Percentiles rank a stretch among this genome's conserved stretches.
These are phyloP conservation scores for Torulaspora microellipsoides DNA, from an alignment of 805 yeast species.

Conservation along the genomic window DNA sequence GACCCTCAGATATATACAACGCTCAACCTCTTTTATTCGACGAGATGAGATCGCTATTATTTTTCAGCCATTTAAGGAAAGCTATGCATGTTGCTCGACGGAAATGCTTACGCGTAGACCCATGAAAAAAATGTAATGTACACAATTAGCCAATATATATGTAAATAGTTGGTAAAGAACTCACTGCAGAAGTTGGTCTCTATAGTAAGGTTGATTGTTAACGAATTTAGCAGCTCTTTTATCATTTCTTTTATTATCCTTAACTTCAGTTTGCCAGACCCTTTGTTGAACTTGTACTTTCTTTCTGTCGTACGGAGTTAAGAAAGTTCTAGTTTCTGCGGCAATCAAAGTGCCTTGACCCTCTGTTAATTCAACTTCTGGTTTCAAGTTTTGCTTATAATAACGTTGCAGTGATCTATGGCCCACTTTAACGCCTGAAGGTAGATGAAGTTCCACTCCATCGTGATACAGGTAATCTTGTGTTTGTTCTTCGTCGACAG, in stretches of 20 bases:
- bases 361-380: conserved; percentile 55
- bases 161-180: background rate
- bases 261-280: conserved; percentile 62
- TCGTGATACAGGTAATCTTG: conserved; percentile 46
- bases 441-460: conserved; percentile 72
- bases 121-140: no score
- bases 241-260: conserved; percentile 45
- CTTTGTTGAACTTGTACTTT: conserved; percentile 49
- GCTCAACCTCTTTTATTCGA: background rate
- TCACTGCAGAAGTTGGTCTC: conserved; percentile 66
- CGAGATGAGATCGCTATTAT: no score
- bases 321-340: conserved; percentile 62
- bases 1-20: background rate
- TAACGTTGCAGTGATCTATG: conserved; percentile 80
- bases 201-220: conserved; percentile 84
- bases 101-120: no score
- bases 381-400: conserved; percentile 67
- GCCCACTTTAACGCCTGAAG: conserved; percentile 79
- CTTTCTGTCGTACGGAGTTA: conserved; percentile 41
- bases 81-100: no score
- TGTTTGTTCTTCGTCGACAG: conserved; percentile 33
- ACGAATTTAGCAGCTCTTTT: conserved; percentile 68
- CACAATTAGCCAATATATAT: background rate
- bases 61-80: no score
- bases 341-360: conserved; percentile 85